Percentiles rank a stretch among this genome's conserved stretches.
These are phyloP conservation scores for Phlebiopsis gigantea DNA, from an alignment of 768 basidiomycete species.

Conservation along the genomic window DNA sequence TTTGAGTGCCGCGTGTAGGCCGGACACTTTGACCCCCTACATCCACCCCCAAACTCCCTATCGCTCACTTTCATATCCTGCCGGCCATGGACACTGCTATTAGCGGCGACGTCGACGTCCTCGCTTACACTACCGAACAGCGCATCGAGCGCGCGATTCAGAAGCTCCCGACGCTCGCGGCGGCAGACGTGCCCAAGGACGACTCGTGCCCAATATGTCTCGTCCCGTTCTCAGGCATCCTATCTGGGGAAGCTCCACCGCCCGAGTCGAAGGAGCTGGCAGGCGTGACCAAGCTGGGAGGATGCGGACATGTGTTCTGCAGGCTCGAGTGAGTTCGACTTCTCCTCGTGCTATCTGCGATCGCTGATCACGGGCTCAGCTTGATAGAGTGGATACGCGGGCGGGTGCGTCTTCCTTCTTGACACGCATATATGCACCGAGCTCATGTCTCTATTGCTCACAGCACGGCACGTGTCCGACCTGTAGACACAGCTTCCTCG, in stretches of 20 bases:
- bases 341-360: neutral
- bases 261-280: slow-evolving; percentile 4
- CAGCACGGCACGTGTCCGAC: slow-evolving; percentile 64
- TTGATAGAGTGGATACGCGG: slow-evolving; percentile 63
- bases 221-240: slow-evolving; percentile 41
- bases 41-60: neutral
- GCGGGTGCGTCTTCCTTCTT: slow-evolving; percentile 35
- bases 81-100: neutral
- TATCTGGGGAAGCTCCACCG: slow-evolving; percentile 18
- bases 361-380: slow-evolving; percentile 28
- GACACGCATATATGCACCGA: neutral
- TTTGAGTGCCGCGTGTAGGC: slow-evolving; percentile 4
- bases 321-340: slow-evolving; percentile 47
- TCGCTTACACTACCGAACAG: slow-evolving; percentile 18
- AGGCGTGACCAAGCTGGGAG: slow-evolving; percentile 52
- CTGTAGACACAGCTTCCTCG: slow-evolving; percentile 55
- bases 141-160: slow-evolving; percentile 35
- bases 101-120: slow-evolving; percentile 9
- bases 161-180: slow-evolving; percentile 38
- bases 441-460: slow-evolving; percentile 5
- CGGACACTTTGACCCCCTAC: neutral
- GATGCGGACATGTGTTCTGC: slow-evolving; percentile 68
- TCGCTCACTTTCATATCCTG: neutral
- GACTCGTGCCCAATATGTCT: slow-evolving; percentile 69
- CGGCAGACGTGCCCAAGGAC: slow-evolving; percentile 36